Evolutionary conservation across 2,329 filamentous ascomycete genomes (phyloP), one percentile per base, ranked within the genome.

Genomic region (Fusarium sp.): DNA sequence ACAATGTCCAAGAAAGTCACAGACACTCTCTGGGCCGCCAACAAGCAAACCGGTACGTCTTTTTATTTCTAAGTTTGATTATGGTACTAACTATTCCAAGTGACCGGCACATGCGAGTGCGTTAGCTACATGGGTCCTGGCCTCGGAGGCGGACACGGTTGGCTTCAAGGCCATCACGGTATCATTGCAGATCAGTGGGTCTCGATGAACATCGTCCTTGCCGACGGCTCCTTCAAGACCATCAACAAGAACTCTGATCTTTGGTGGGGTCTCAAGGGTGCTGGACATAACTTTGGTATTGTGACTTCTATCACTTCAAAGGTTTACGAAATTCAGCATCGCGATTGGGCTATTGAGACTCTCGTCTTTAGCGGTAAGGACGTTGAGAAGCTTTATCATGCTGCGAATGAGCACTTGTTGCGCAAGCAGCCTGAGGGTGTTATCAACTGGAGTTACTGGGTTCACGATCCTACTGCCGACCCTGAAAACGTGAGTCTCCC

Each of bases 361-460:
- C 76, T 86, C 34, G 77, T 81, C 24, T 87, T 83, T 65, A 81
- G 77, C 7, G 82, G 83, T 1, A 83, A 86, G 32, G 82, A 87
- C 57, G 81, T 87, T 10, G 84, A 85, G 65, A 77, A 75, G 7
- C 75, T 87, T 10, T 88, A 85, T 67, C 70, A 80, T 9, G 77
- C 79, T 4, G 81, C 81, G 29, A 87, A 87, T 54, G 72, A 84
- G 8, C 66, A 84, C 34, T 76, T 85, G 4, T 73, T 83, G 8
- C 79, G 80, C 41, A 82, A 78, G 6, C 82, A 84, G 73, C 79
- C 82, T 18, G 67, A 74, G 3, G 82, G 82, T 37, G 63, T 87
- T 20, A 81, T 83, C 65, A 85, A 86, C 74, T 88, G 83, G 83
- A 83, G 81, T 0, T 85, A 84, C 75, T 83, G 82, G 81, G 75